Conservation (phyloP, 352 stramenopile genomes). For the Phytophthora colocasiae region DNA sequence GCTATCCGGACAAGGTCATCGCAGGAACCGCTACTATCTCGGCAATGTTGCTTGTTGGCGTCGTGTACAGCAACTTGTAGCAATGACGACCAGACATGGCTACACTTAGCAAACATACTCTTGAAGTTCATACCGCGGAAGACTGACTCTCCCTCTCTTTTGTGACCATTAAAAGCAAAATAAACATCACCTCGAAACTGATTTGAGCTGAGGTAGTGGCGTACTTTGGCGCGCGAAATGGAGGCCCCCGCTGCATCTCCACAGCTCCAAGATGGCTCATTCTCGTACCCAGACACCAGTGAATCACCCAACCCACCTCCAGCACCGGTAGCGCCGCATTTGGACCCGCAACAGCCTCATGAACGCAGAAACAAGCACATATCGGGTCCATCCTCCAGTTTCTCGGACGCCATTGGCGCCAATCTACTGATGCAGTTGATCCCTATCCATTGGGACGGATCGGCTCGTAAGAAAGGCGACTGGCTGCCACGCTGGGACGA, state of each 20-base stretch:
- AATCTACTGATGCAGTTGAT: constrained; percentile 67
- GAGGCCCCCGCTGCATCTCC: constrained; percentile 28
- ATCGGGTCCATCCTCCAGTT: neutral
- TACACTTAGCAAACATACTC: constrained; percentile 1
- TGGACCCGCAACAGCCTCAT: constrained; percentile 33
- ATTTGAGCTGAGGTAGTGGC: constrained; percentile 14
- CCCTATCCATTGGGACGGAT: constrained; percentile 73
- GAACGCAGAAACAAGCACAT: constrained; percentile 26
- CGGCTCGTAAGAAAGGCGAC: constrained; percentile 73
- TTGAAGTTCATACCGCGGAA: constrained; percentile 4
- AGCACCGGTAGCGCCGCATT: constrained; percentile 19
- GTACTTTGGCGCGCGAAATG: constrained; percentile 18
- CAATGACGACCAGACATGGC: neutral
- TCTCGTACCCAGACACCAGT: constrained; percentile 17
- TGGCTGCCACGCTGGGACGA: constrained; percentile 86
- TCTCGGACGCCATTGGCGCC: constrained; percentile 34
- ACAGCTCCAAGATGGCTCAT: neutral
- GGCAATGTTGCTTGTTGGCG: constrained; percentile 48
- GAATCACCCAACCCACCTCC: constrained; percentile 12
- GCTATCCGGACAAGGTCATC: constrained; percentile 59
- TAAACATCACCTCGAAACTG: constrained; percentile 26
- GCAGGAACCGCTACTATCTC: constrained; percentile 51
- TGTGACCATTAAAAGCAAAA: constrained; percentile 15
- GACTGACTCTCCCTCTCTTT: constrained; percentile 8
- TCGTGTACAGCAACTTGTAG: constrained; percentile 55